Evolutionary conservation across 805 yeast species (phyloP), one percentile per base, ranked within the genome.

Genomic region (Scheffersomyces amazonensis): DNA sequence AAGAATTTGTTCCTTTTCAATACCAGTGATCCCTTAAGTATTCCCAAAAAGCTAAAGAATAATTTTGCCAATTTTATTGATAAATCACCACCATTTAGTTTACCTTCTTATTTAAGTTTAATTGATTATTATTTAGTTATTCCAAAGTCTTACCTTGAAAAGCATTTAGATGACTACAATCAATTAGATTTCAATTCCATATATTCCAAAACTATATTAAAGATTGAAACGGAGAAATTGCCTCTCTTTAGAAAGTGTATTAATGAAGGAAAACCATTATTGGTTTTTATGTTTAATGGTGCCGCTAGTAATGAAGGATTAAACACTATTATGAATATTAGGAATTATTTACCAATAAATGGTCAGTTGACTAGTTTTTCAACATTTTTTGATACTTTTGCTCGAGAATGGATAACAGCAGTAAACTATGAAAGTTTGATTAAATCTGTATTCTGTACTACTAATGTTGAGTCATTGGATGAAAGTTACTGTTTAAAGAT

Each of bases 381-480:
- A 9, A 38, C 38, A 9, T 63, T 70, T 35, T 71, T 74, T 48
- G 77, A 73, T 42, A 41, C 47, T 1, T 59, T 75, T 48, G 72
- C 76, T 0, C 47, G 49, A 18, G 54, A 52, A 10, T 75, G 78
- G 79, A 47, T 62, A 2, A 49, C 52, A 16, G 54, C 53, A 7
- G 41, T 62, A 10, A 53, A 58, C 11, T 54, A 62, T 35, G 50
- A 53, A 12, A 56, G 57, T 20, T 53, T 75, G 23, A 43, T 72
- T 2, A 64, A 64, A 32, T 72, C 78, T 0, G 54, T 56, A 1
- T 71, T 71, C 42, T 76, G 80, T 42, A 66, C 73, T 3, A 52
- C 68, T 3, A 59, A 60, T 35, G 34, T 46, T 1, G 25, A 34
- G 0, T 16, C 32, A 15, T 21, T 41, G 1, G 38, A 42, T 4